Conservation (phyloP, 176 grass and related monocot species). For the Juncus effusus region DNA sequence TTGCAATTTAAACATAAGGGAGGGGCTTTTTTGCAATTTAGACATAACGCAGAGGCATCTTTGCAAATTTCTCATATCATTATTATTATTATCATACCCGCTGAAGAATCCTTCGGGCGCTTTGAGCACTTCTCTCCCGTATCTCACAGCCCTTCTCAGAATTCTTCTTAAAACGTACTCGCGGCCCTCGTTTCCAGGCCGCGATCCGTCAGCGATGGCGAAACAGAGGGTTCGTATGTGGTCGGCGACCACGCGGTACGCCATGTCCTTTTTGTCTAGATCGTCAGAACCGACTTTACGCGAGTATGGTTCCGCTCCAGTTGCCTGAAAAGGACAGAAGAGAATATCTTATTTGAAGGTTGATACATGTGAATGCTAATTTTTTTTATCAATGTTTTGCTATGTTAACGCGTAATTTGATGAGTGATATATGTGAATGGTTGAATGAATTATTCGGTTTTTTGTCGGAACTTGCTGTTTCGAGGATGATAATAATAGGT, state of each 20-base stretch:
- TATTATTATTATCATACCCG: conserved; percentile 35
- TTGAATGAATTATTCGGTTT: too few relatives aligned
- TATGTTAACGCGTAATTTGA: too few relatives aligned
- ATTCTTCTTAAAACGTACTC: conserved; percentile 97
- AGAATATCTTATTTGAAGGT: too few relatives aligned
- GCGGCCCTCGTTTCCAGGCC: conserved; percentile 89
- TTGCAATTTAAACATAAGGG: too few relatives aligned
- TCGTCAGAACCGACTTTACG: conserved; percentile 72
- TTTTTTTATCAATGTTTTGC: too few relatives aligned
- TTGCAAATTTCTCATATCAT: too few relatives aligned
- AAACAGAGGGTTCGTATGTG: conserved; percentile 91
- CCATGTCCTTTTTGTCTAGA: conserved; percentile 89
- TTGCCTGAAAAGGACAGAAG: conserved; percentile 40
- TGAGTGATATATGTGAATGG: too few relatives aligned
- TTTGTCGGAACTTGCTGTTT: too few relatives aligned
- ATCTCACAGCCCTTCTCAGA: conserved; percentile 85
- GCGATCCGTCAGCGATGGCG: conserved; percentile 89
- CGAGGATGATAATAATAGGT: too few relatives aligned
- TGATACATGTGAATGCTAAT: too few relatives aligned
- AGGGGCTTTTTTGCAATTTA: too few relatives aligned
- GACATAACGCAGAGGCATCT: too few relatives aligned
- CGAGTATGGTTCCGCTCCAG: conserved; percentile 55
- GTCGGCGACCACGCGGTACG: conserved; percentile 93
- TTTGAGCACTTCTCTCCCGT: conserved; percentile 78
- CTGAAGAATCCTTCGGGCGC: conserved; percentile 75